Percentiles rank a stretch among this genome's conserved stretches.
Evolutionary conservation across 148 eudicot species (phyloP).

Genomic region (Cornus suecica): DNA sequence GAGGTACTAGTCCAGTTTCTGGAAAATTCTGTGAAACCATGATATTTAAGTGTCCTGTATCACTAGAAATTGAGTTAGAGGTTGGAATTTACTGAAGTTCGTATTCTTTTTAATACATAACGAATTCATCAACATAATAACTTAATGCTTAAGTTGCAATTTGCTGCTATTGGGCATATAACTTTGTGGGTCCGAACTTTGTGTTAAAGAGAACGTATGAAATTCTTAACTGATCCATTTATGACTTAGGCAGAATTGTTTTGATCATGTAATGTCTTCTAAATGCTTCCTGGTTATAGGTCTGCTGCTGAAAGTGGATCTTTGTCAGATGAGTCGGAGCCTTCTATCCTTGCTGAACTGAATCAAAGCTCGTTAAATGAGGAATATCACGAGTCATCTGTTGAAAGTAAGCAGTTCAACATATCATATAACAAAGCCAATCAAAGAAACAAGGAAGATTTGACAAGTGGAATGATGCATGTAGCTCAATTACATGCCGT

Average conservation of each 20-base stretch:
- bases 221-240: neutral
- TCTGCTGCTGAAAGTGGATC: conserved; percentile 78
- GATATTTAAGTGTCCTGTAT: neutral
- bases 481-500: conserved; percentile 45
- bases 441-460: conserved; percentile 37
- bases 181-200: neutral
- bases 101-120: neutral
- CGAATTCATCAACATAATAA: neutral
- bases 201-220: neutral
- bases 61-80: neutral
- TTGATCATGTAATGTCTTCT: neutral
- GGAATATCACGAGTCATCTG: conserved; percentile 36
- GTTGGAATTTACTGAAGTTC: neutral
- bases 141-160: neutral
- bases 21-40: neutral
- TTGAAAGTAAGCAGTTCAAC: conserved; percentile 40
- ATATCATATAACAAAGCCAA: conserved; percentile 49
- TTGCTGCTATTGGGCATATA: neutral
- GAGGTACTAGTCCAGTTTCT: neutral
- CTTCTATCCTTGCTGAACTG: conserved; percentile 61
- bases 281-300: conserved; percentile 34
- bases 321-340: conserved; percentile 75
- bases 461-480: conserved; percentile 34
- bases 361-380: conserved; percentile 46
- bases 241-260: neutral